Evolutionary conservation across 352 stramenopile species (phyloP), one percentile per base, ranked within the genome.

Genomic region (Pythium utonaiense): DNA sequence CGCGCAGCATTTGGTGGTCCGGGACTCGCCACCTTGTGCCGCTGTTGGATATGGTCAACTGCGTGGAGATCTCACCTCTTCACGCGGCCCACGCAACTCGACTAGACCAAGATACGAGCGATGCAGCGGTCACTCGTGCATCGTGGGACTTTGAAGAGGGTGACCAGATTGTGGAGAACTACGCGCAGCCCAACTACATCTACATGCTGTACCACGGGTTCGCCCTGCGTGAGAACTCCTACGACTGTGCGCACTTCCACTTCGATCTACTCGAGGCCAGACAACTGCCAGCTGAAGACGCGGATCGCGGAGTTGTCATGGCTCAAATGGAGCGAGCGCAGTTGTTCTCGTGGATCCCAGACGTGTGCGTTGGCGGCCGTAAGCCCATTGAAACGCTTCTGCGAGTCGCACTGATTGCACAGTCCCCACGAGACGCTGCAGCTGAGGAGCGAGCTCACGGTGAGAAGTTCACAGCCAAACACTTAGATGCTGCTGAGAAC

Each of bases 41-140:
- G 1, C 71, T 98, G 64, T 77, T 98, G 7, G 95, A 98, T 66
- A 91, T 98, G 77, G 85, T 98, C 34, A 98, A 98, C 73, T 97
- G 89, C 61, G 54, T 74, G 19, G 75, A 87, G 45, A 65, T 80
- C 24, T 57, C 69, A 3, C 51, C 54, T 1, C 56, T 73, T 6
- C 80, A 90, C 49, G 55, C 57, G 21, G 73, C 73, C 0, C 90
- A 97, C 45, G 50, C 64, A 9, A 93, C 83, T 0, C 63, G 41
- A 0, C 54, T 90, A 13, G 57, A 67, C 24, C 60, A 60, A 13
- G 48, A 19, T 9, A 48, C 25, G 6, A 57, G 52, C 14, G 57
- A 68, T 4, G 66, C 70, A 5, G 93, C 93, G 8, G 62, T 89
- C 40, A 98, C 93, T 1, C 63, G 70, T 13, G 75, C 89, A 25